Evolutionary conservation across 441 rosid genomes (phyloP), one percentile per base, ranked within the genome.

Genomic region (Croton laevigatus): DNA sequence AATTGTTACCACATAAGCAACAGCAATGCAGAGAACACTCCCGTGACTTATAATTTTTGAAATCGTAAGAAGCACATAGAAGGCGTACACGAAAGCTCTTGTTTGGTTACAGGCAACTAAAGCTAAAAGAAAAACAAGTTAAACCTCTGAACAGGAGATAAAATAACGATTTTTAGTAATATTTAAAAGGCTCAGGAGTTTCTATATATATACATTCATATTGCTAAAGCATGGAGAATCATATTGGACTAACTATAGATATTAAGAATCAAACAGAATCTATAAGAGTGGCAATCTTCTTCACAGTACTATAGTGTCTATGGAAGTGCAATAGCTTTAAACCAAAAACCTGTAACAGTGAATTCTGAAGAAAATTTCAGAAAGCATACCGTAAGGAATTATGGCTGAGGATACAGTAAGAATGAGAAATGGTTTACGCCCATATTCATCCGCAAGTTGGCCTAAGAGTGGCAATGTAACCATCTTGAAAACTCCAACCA

Each of bases 401-500:
- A 86, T 82, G 71, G 82, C 63, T 13, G 85, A 79, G 11, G 87
- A 86, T 53, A 82, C 45, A 32, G 86, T 82, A 16, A 86, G 74
- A 36, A 83, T 73, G 45, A 85, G 84, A 69, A 86, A 59, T 0
- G 83, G 84, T 71, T 86, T 86, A 27, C 86, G 86, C 64, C 89
- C 89, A 17, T 74, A 72, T 64, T 86, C 87, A 62, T 85, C 87
- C 3, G 87, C 87, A 75, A 85, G 87, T 73, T 85, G 87, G 65
- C 89, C 89, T 9, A 85, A 32, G 62, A 83, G 68, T 59, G 87
- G 90, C 38, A 86, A 69, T n/a, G 79, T 81, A 71, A 82, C 78
- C 90, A 86, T 82, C 73, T 86, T 84, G 85, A 86, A 86, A 63
- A 86, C 45, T 38, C 90, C 90, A 64, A 86, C 90, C 52, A 84